phyloP scores from a whole-genome alignment of 2,329 filamentous ascomycete genomes.

The Colletotrichum neosansevieriae region DNA sequence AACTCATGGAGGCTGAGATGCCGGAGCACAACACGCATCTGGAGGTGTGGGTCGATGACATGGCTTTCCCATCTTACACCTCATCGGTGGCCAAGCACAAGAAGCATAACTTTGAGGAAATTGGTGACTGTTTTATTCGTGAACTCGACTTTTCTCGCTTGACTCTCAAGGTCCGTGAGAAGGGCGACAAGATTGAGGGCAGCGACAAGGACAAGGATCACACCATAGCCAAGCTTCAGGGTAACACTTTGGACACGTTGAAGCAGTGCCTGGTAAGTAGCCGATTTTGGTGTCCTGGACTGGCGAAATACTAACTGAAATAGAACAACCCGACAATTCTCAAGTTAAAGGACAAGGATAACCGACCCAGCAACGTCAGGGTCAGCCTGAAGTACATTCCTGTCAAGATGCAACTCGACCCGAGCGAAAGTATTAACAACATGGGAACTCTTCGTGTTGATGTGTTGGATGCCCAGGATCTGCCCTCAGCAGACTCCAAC shows the following conservation, averaged over 20 bases:
- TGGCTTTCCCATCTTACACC: constrained; percentile 89
- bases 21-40: constrained; percentile 80
- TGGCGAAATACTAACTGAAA: neutral
- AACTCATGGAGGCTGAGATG: constrained; percentile 89
- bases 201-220: constrained; percentile 79
- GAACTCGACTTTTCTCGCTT: constrained; percentile 97
- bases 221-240: constrained; percentile 83
- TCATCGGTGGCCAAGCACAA: constrained; percentile 81
- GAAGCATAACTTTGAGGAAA: constrained; percentile 84
- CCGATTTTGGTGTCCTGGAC: no score
- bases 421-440: constrained; percentile 98
- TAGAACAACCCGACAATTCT: constrained; percentile 91
- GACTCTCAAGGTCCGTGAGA: constrained; percentile 87
- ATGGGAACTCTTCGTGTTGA: constrained; percentile 97
- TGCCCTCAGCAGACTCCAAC: constrained; percentile 95
- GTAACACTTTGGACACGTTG: constrained; percentile 87
- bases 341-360: constrained; percentile 82
- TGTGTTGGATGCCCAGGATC: constrained; percentile 84
- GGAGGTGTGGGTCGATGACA: constrained; percentile 94
- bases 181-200: constrained; percentile 73
- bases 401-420: constrained; percentile 92
- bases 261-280: constrained; percentile 83
- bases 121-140: constrained; percentile 94
- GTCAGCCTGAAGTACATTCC: constrained; percentile 96
- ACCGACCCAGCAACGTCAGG: constrained; percentile 81